Conservation (phyloP, 176 grass and related monocot species). For the Lolium rigidum region DNA sequence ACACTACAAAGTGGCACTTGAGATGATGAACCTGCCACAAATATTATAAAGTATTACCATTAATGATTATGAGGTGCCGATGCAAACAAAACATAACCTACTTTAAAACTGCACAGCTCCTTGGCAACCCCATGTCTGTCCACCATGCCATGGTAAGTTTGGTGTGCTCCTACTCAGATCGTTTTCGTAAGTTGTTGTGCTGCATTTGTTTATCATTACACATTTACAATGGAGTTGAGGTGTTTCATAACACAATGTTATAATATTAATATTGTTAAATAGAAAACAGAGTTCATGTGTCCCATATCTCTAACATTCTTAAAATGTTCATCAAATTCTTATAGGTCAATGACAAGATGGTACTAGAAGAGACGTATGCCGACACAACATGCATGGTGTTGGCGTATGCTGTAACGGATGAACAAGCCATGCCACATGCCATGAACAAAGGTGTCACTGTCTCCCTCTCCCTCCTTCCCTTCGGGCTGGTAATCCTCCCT, state of each 20-base stretch:
- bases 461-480: neutral
- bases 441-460: neutral
- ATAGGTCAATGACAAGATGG: neutral
- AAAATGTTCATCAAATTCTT: neutral
- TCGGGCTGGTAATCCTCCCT: constrained; percentile 13
- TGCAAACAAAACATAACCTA: no score
- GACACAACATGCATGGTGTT: constrained; percentile 16
- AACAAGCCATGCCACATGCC: neutral
- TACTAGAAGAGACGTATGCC: neutral
- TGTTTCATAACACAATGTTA: neutral
- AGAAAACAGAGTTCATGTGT: neutral
- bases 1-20: no score
- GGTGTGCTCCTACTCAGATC: constrained; percentile 3
- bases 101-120: constrained; percentile 39
- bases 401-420: neutral
- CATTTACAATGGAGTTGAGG: neutral
- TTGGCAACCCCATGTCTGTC: constrained; percentile 64
- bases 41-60: no score
- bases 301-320: neutral
- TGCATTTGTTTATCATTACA: neutral
- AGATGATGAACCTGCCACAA: no score
- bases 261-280: neutral
- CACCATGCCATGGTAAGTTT: constrained; percentile 53
- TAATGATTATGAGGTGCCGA: no score
- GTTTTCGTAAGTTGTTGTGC: neutral